Conservation (phyloP, 2,329 filamentous ascomycete genomes). For the Fusarium graminum region DNA sequence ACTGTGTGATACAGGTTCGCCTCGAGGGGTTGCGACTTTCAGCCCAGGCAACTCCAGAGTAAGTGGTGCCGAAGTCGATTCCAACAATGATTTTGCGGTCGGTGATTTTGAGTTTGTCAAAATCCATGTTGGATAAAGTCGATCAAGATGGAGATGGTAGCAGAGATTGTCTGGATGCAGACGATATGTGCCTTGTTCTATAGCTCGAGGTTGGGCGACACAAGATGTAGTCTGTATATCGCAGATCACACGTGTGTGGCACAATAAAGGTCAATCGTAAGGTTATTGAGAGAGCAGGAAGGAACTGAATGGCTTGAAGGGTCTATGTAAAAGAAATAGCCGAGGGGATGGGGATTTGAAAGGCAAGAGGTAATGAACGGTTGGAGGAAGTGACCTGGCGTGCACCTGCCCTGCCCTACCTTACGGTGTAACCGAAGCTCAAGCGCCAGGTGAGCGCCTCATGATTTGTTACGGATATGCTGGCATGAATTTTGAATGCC, state of each 20-base stretch:
- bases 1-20: constrained; percentile 56
- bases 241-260: constrained; percentile 1
- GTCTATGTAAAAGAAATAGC: not conserved
- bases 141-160: not conserved
- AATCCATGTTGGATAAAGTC: constrained; percentile 51
- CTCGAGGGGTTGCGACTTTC: constrained; percentile 56
- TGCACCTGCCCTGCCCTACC: not conserved
- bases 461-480: not conserved
- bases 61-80: constrained; percentile 68
- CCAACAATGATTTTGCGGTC: constrained; percentile 62
- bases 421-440: constrained; percentile 4
- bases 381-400: not conserved
- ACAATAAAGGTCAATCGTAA: not conserved
- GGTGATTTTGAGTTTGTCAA: constrained; percentile 52
- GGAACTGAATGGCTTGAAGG: not conserved
- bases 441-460: not conserved
- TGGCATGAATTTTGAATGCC: no score
- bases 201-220: constrained; percentile 8
- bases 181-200: not conserved
- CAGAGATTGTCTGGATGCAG: not conserved
- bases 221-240: constrained; percentile 4
- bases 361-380: not conserved
- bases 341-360: not conserved
- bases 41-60: constrained; percentile 64
- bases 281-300: not conserved